Base-by-base conservation (phyloP, 257 asterid species). In the Anisodus acutangulus region DNA sequence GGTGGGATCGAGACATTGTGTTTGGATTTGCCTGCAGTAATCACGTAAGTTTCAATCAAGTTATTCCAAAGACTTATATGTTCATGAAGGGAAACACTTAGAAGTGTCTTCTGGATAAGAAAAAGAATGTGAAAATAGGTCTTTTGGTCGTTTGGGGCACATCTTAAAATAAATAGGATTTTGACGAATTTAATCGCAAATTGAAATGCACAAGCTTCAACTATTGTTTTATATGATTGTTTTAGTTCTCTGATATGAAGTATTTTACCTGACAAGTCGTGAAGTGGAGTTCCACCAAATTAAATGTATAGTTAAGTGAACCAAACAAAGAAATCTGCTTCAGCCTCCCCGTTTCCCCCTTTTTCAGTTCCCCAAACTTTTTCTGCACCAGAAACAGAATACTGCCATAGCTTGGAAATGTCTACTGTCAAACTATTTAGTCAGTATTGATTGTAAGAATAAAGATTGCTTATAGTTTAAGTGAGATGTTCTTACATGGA, bases 1-100 rank as follows among this genome's bases (percentile, higher is more conserved):
- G 99, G 98, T 72, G 99, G 99, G 59, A 92, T 94, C 1, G 99
- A 96, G 91, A 96, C 98, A 15, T 67, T 96, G 85, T 91, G 90
- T 85, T 88, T 96, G 92, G 97, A 92, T 67, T 90, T 96, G 83
- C 99, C 99, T 79, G 99, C 98, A 71, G 99, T 96, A 64, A 92
- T 96, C 88, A 94, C 99, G 99, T 96, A 92, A 91, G 58, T n/a
- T 12, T 11, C 78, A 78, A 31, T 10, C 84, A 0, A 51, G 10
- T 78, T 31, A 78, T 53, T 15, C 1, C 26, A 13, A 74, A 49
- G 63, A 76, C 45, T 51, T 76, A 8, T 15, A 76, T 49, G 45
- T 3, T 51, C 81, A 3, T 17, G n/a, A 26, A 19, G 9, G 2
- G 8, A 0, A 51, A 0, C 8, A 76, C 3, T 31, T 64, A 5